Evolutionary conservation across 139 green algal genomes (phyloP), one percentile per base, ranked within the genome.

Genomic region (Limnomonas spitsbergensis): DNA sequence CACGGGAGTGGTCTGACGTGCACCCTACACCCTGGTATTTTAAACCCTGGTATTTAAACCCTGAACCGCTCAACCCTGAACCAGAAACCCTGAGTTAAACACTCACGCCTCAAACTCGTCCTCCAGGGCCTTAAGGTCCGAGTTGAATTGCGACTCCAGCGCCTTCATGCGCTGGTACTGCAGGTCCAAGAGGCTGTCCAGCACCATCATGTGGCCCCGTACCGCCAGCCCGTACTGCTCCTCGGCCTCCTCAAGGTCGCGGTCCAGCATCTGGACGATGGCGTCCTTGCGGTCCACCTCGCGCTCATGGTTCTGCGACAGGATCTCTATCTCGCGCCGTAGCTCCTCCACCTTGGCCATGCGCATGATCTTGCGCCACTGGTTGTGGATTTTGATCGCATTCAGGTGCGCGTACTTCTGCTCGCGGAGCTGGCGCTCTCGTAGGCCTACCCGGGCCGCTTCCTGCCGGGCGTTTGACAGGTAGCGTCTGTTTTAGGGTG

Each of bases 291-390:
- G 26, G 40, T 77, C 70, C 34, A 96, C 86, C 79, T 93, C 87
- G 14, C 89, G 73, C 76, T 95, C 91, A 75, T 96, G 92, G 78
- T 90, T 90, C 66, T 94, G 91, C 4, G 72, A 85, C 40, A 97
- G 84, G 38, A 95, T 88, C 82, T 95, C 89, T 37, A 95, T 92
- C 32, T 94, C 87, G 14, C 82, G 68, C 26, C 89, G 86, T 73
- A 97, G 90, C 74, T 95, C 93, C 79, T 95, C 91, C 76, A 90
- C 89, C 82, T 97, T 97, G 35, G 91, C 88, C 86, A 91, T 87
- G 34, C 93, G 90, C 90, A 94, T 95, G 75, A 95, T 93, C 78
- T 93, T 91, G 66, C 91, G 88, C 93, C 93, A 97, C 68, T 95
- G 89, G 66, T 92, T 94, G 82, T 97, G 89, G 52, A 97, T 94